Evolutionary conservation across 2,329 filamentous ascomycete genomes (phyloP).

Genomic region (Lasiodiplodia hormozganensis): DNA sequence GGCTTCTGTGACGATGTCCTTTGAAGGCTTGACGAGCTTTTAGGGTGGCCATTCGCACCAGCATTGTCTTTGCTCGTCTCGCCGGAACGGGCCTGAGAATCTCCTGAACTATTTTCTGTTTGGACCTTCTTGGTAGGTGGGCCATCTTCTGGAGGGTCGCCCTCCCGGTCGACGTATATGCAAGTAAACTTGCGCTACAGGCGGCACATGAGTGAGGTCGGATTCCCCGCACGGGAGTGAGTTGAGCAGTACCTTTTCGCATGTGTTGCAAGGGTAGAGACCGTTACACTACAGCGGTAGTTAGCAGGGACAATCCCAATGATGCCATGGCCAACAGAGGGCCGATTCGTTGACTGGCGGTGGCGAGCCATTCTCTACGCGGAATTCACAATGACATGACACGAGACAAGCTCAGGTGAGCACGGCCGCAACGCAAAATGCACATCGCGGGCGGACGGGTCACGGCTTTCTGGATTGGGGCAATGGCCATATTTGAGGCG

Average conservation of each 20-base stretch:
- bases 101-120: constrained; percentile 31
- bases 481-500: neutral
- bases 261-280: constrained; percentile 63
- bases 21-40: constrained; percentile 9
- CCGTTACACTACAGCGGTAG: constrained; percentile 62
- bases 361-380: neutral
- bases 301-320: constrained; percentile 3
- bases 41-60: neutral
- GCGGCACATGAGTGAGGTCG: constrained; percentile 18
- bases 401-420: neutral
- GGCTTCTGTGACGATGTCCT: constrained; percentile 2
- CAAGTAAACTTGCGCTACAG: constrained; percentile 48
- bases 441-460: neutral
- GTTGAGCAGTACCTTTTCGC: constrained; percentile 61
- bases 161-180: constrained; percentile 47
- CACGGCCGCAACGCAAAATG: neutral
- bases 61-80: neutral
- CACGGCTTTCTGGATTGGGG: neutral
- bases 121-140: constrained; percentile 46
- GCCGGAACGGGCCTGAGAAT: neutral
- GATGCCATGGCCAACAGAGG: neutral
- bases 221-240: neutral
- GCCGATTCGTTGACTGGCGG: neutral
- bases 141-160: constrained; percentile 44
- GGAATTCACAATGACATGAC: constrained; percentile 2